Conservation (phyloP, 228 moss, liverwort and hornwort species). For the Sphagnum fallax region DNA sequence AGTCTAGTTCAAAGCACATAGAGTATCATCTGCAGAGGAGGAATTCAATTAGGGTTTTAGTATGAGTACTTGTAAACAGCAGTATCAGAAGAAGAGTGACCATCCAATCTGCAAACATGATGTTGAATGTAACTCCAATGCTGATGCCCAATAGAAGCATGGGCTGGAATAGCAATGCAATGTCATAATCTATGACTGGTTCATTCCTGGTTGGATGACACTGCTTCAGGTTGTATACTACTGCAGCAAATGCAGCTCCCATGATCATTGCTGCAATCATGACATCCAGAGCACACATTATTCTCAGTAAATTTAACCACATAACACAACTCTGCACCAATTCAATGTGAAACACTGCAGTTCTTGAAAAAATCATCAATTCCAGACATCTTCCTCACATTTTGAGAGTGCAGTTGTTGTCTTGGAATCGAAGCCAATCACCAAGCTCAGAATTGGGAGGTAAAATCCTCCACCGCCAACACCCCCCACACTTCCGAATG, state of each 20-base stretch:
- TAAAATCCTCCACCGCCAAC: constrained; percentile 31
- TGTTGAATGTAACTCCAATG: constrained; percentile 26
- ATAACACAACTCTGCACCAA: too few relatives aligned
- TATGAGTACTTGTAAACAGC: constrained; percentile 2
- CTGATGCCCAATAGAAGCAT: constrained; percentile 33
- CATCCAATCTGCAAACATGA: constrained; percentile 27
- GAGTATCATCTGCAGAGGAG: too few relatives aligned
- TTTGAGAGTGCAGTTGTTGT: constrained; percentile 32
- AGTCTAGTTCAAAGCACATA: too few relatives aligned
- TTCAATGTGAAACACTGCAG: too few relatives aligned
- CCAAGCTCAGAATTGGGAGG: constrained; percentile 24
- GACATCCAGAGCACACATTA: too few relatives aligned
- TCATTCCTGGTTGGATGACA: constrained; percentile 6
- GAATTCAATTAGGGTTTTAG: too few relatives aligned
- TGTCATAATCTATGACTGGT: constrained; percentile 21
- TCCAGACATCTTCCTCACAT: not conserved
- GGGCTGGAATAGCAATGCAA: constrained; percentile 28
- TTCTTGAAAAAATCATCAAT: too few relatives aligned
- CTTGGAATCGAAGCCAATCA: constrained; percentile 26
- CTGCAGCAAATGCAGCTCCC: not conserved
- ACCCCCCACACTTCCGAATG: constrained; percentile 25
- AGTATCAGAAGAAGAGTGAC: constrained; percentile 17
- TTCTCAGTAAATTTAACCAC: too few relatives aligned
- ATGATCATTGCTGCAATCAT: constrained; percentile 7
- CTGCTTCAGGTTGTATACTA: not conserved